A percentile compares a stretch with the other conserved stretches of the same genome.
Evolutionary conservation across 352 stramenopile species (phyloP).

Genomic region (Globisporangium barbulae): DNA sequence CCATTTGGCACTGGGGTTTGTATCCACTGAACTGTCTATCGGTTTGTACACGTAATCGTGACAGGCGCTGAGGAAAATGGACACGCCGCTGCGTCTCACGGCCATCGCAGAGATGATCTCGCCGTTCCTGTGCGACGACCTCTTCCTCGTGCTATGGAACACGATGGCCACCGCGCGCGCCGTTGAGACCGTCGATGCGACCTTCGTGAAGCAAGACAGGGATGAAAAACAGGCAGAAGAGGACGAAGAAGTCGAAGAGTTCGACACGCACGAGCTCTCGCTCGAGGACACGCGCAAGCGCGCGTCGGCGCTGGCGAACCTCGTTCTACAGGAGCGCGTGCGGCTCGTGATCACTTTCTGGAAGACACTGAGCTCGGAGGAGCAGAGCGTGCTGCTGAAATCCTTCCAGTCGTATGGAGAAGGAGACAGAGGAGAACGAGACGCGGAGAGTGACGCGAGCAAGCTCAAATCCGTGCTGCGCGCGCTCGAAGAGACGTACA

Average conservation of each 20-base stretch:
- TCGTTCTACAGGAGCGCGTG: conserved; percentile 63
- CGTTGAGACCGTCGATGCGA: conserved; percentile 16
- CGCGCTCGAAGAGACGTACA: conserved; percentile 58
- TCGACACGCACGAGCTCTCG: background rate
- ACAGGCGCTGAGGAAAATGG: conserved; percentile 31
- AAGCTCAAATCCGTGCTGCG: conserved; percentile 42
- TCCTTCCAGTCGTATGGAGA: conserved; percentile 19
- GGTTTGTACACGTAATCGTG: background rate
- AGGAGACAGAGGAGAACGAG: background rate
- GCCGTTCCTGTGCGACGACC: conserved; percentile 50
- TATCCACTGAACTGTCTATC: background rate
- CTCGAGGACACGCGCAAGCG: conserved; percentile 33
- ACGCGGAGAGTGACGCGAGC: conserved; percentile 8
- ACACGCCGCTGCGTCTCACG: conserved; percentile 24
- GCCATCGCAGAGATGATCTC: conserved; percentile 41
- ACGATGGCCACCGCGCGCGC: conserved; percentile 35
- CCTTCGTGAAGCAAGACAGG: background rate
- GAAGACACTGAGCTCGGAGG: conserved; percentile 50
- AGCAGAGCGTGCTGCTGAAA: conserved; percentile 37
- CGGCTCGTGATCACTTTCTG: conserved; percentile 45
- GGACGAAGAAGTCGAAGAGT: background rate
- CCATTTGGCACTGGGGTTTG: background rate
- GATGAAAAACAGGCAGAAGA: background rate
- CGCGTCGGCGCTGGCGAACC: conserved; percentile 36
- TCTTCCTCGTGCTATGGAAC: conserved; percentile 67